Percentiles rank a stretch among this genome's conserved stretches.
Evolutionary conservation across 768 basidiomycete species (phyloP).

Genomic region (Chlorophyllum brunneum): DNA sequence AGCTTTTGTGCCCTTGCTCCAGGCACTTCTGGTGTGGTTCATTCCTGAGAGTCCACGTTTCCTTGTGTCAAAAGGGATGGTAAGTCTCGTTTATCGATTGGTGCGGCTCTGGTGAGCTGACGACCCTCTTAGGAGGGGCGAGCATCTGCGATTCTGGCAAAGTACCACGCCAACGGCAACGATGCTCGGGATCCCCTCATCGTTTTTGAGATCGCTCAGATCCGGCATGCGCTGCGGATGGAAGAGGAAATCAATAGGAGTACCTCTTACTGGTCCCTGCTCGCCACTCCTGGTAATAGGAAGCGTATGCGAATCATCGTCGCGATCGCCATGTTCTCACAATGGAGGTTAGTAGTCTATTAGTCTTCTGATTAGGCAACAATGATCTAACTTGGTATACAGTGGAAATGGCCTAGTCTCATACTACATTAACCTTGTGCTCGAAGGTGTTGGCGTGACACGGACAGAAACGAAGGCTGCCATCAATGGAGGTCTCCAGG

Average conservation of each 20-base stretch:
- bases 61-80: slow-evolving; percentile 57
- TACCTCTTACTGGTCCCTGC: slow-evolving; percentile 49
- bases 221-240: slow-evolving; percentile 60
- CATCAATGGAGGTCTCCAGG: slow-evolving; percentile 64
- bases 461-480: slow-evolving; percentile 46
- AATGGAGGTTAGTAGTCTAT: slow-evolving; percentile 54
- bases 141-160: slow-evolving; percentile 60
- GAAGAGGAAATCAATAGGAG: slow-evolving; percentile 52
- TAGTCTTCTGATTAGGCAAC: not conserved
- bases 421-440: slow-evolving; percentile 68
- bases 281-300: slow-evolving; percentile 62
- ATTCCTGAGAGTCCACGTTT: slow-evolving; percentile 68
- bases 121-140: slow-evolving; percentile 40
- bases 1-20: slow-evolving; percentile 52
- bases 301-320: slow-evolving; percentile 66
- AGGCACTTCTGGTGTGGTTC: slow-evolving; percentile 56
- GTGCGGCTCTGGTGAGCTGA: not conserved
- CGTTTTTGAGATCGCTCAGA: slow-evolving; percentile 59
- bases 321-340: slow-evolving; percentile 65
- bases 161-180: slow-evolving; percentile 64
- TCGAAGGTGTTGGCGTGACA: slow-evolving; percentile 61
- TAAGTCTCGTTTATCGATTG: slow-evolving; percentile 25
- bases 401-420: slow-evolving; percentile 70
- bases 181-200: slow-evolving; percentile 59
- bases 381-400: slow-evolving; percentile 1